Conservation (phyloP, 352 stramenopile genomes). For the Blastocystis sp. region DNA sequence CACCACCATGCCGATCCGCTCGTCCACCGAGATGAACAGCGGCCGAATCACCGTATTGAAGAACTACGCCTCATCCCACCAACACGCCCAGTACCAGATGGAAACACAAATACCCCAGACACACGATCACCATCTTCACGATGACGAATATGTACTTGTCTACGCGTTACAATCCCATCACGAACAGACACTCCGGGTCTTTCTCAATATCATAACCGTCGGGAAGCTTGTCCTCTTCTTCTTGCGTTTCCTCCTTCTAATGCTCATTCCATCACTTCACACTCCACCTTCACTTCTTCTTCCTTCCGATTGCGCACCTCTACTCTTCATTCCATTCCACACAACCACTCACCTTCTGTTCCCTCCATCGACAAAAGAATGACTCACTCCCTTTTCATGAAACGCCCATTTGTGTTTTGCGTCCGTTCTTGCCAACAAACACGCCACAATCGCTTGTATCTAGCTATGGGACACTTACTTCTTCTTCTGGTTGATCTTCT, state of each 20-base stretch:
- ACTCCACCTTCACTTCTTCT: background rate
- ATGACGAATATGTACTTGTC: slow-evolving; percentile 22
- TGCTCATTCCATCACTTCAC: background rate
- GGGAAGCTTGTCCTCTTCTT: background rate
- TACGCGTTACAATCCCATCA: background rate
- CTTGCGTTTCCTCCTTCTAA: background rate
- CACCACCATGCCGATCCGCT: slow-evolving; percentile 25
- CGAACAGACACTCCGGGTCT: slow-evolving; percentile 11
- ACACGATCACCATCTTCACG: background rate
- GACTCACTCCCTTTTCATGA: background rate
- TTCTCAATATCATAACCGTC: slow-evolving; percentile 14
- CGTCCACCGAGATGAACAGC: slow-evolving; percentile 37
- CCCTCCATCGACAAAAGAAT: background rate
- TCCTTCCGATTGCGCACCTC: slow-evolving; percentile 19
- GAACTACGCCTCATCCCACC: background rate
- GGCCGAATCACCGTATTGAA: slow-evolving; percentile 36
- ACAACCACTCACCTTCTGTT: slow-evolving; percentile 1
- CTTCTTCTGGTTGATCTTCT: too few relatives aligned
- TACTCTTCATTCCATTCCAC: background rate
- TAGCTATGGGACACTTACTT: too few relatives aligned
- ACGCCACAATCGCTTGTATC: background rate
- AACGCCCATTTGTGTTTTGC: background rate
- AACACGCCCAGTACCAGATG: background rate
- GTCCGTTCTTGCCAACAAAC: slow-evolving; percentile 20
- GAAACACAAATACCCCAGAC: slow-evolving; percentile 24